phyloP scores from a whole-genome alignment of 1,284 basidiomycete species.

The Coriolopsis trogii region DNA sequence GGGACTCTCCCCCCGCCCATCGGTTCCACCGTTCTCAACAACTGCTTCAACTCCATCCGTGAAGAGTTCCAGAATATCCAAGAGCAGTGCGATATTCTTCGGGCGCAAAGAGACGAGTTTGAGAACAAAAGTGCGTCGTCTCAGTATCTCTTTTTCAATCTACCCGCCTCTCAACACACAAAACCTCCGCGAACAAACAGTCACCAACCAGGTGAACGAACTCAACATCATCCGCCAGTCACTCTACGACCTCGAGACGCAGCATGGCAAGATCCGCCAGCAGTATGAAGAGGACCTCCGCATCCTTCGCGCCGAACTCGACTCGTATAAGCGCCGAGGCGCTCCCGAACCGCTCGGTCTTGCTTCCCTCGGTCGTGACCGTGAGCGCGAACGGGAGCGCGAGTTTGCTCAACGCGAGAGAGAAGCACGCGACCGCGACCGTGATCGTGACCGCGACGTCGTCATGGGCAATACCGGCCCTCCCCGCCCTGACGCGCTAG shows the following conservation, averaged over 20 bases:
- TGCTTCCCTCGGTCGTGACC: constrained; percentile 37
- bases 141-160: background rate
- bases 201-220: constrained; percentile 72
- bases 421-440: constrained; percentile 28
- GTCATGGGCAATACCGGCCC: constrained; percentile 23
- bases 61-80: constrained; percentile 85
- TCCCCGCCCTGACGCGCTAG: constrained; percentile 25
- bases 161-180: background rate
- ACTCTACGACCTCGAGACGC: constrained; percentile 77
- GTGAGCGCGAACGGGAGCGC: constrained; percentile 26
- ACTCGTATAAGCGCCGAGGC: constrained; percentile 35
- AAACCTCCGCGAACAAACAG: constrained; percentile 38
- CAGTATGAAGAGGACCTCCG: constrained; percentile 78
- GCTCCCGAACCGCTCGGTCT: constrained; percentile 41
- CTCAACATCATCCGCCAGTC: constrained; percentile 74
- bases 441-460: constrained; percentile 34
- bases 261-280: constrained; percentile 71
- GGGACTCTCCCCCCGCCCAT: constrained; percentile 47
- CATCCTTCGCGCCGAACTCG: constrained; percentile 33
- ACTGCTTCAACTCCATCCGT: constrained; percentile 83
- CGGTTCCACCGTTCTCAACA: constrained; percentile 60
- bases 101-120: constrained; percentile 87
- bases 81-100: constrained; percentile 69
- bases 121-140: constrained; percentile 77
- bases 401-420: constrained; percentile 25